phyloP scores from a whole-genome alignment of 805 yeast genomes.

The Schwanniomyces occidentalis region DNA sequence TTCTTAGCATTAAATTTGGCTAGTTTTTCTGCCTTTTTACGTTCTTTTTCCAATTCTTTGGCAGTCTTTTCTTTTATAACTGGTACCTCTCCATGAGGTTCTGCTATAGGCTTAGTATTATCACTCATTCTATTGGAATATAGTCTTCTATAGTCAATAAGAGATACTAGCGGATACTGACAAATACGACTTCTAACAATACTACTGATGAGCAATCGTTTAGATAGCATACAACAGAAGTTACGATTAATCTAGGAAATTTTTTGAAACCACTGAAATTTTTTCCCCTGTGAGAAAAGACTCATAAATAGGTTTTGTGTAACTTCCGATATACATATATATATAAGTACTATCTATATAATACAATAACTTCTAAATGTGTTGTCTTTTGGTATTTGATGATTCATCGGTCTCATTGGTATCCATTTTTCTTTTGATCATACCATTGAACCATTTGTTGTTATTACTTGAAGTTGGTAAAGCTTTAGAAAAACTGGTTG shows the following conservation, averaged over 20 bases:
- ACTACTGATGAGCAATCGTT: conserved; percentile 13
- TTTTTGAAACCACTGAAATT: conserved; percentile 3
- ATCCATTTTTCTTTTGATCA: conserved; percentile 11
- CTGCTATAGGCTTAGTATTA: conserved; percentile 8
- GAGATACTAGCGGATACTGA: conserved; percentile 5
- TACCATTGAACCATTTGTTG: conserved; percentile 23
- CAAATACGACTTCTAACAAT: conserved; percentile 7
- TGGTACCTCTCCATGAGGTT: conserved; percentile 14
- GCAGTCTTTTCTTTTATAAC: conserved; percentile 58
- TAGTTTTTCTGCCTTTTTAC: conserved; percentile 83
- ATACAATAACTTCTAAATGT: not conserved
- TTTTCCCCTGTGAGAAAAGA: conserved; percentile 8
- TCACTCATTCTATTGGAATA: conserved; percentile 14
- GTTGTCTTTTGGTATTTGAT: conserved; percentile 1
- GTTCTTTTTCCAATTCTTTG: conserved; percentile 82
- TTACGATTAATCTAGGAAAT: not conserved
- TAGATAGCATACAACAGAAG: conserved; percentile 15
- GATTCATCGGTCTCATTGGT: not conserved
- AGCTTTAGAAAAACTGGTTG: not conserved
- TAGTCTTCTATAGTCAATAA: conserved; percentile 5
- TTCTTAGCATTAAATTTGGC: conserved; percentile 87
- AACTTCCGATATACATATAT: conserved; percentile 1
- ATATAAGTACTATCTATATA: not conserved
- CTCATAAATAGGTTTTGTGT: conserved; percentile 8
- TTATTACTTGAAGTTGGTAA: not conserved